These are phyloP conservation scores for Tuber aestivum DNA, from an alignment of 495 filamentous ascomycete genomes.

Conservation along the genomic window DNA sequence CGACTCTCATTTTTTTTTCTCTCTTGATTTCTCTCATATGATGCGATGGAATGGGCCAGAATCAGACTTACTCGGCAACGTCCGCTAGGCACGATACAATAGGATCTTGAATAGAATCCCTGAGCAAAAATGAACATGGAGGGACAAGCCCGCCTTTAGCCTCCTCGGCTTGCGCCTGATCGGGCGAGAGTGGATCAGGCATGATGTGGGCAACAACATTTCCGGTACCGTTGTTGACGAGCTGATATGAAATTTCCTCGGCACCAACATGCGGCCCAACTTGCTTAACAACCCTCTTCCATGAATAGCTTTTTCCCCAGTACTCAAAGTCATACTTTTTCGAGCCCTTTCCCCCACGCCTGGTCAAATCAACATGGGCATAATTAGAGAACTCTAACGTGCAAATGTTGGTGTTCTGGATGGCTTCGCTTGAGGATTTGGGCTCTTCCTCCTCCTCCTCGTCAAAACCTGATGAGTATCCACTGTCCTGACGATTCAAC, in stretches of 20 bases:
- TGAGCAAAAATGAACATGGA: slow-evolving; percentile 83
- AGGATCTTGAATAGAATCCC: slow-evolving; percentile 49
- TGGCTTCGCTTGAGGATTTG: slow-evolving; percentile 42
- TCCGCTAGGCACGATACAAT: slow-evolving; percentile 55
- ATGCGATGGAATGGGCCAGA: slow-evolving; percentile 18
- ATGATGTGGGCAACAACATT: slow-evolving; percentile 73
- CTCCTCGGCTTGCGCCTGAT: slow-evolving; percentile 66
- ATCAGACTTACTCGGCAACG: slow-evolving; percentile 78
- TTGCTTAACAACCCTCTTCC: slow-evolving; percentile 66
- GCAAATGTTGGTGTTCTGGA: slow-evolving; percentile 61
- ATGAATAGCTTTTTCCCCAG: slow-evolving; percentile 80
- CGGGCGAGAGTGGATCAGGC: slow-evolving; percentile 66
- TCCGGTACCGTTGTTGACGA: slow-evolving; percentile 59
- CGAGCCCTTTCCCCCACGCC: slow-evolving; percentile 60
- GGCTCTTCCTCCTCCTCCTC: slow-evolving; percentile 44
- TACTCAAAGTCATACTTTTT: slow-evolving; percentile 89
- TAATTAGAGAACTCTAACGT: slow-evolving; percentile 97
- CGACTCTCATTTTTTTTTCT: not conserved
- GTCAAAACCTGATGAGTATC: slow-evolving; percentile 49
- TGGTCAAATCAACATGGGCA: slow-evolving; percentile 77
- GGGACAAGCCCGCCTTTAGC: slow-evolving; percentile 84
- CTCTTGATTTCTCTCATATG: slow-evolving; percentile 12
- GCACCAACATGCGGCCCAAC: slow-evolving; percentile 47
- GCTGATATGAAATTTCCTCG: slow-evolving; percentile 66
- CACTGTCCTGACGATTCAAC: slow-evolving; percentile 53